A percentile compares a stretch with the other conserved stretches of the same genome.
These are phyloP conservation scores for Neoboletus brunneissimus DNA, from an alignment of 768 basidiomycete genomes.

Conservation along the genomic window DNA sequence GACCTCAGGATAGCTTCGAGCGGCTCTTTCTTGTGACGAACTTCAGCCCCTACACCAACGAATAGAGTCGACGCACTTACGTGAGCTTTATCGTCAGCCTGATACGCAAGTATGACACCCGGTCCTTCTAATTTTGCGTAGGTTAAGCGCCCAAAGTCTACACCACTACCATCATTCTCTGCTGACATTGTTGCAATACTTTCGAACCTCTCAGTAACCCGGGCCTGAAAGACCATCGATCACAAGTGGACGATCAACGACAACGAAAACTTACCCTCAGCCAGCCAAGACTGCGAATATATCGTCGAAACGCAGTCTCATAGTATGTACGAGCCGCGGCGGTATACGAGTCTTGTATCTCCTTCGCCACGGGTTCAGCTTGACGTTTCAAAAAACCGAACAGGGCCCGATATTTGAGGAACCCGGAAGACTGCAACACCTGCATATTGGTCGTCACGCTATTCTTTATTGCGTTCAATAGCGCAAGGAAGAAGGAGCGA, in stretches of 20 bases:
- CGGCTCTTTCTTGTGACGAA: constrained; percentile 62
- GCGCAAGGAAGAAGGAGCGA: constrained; percentile 76
- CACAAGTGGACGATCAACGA: neutral
- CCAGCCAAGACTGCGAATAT: constrained; percentile 74
- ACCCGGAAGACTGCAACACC: constrained; percentile 82
- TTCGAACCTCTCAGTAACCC: constrained; percentile 69
- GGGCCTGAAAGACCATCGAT: constrained; percentile 43
- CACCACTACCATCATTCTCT: constrained; percentile 37
- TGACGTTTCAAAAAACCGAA: constrained; percentile 85
- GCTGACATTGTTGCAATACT: constrained; percentile 49
- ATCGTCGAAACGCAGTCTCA: constrained; percentile 92
- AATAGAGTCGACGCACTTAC: constrained; percentile 49
- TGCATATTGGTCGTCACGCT: constrained; percentile 92
- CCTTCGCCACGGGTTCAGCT: constrained; percentile 75
- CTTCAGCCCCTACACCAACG: constrained; percentile 10
- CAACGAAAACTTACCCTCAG: constrained; percentile 55
- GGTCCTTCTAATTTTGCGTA: constrained; percentile 79
- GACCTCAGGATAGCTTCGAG: constrained; percentile 85
- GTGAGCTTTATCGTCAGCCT: constrained; percentile 85
- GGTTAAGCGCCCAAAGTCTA: constrained; percentile 56
- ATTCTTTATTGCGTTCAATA: constrained; percentile 77
- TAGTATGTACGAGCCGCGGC: constrained; percentile 85
- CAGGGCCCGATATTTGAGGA: constrained; percentile 79
- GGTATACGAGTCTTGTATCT: constrained; percentile 85
- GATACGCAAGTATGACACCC: constrained; percentile 75